Evolutionary conservation across 352 stramenopile species (phyloP).

Genomic region (Pythium aristosporum): DNA sequence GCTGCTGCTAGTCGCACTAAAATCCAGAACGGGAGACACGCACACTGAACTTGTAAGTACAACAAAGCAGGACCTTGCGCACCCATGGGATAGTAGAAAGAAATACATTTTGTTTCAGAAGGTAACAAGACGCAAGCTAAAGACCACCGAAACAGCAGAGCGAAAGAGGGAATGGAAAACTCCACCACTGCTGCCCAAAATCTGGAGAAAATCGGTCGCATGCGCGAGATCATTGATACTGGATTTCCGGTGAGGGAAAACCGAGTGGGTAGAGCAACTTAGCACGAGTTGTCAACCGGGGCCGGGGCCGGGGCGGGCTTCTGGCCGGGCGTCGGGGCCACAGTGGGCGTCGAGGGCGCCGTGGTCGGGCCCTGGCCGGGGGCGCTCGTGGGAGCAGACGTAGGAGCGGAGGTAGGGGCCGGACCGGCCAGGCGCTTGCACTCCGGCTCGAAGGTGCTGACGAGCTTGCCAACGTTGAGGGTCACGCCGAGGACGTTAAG

Average conservation of each 20-base stretch:
- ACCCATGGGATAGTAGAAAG: not conserved
- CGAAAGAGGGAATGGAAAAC: too few species aligned
- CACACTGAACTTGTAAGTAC: not conserved
- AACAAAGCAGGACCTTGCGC: not conserved
- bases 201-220: slow-evolving; percentile 3
- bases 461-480: slow-evolving; percentile 23
- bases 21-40: too few species aligned
- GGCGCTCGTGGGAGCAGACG: not conserved
- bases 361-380: not conserved
- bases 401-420: not conserved
- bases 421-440: slow-evolving; percentile 9
- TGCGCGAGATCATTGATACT: slow-evolving; percentile 5
- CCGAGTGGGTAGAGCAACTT: not conserved
- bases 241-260: not conserved
- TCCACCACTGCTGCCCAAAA: not conserved
- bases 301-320: not conserved
- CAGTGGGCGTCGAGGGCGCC: too few species aligned
- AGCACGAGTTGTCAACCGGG: slow-evolving; percentile 13
- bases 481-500: slow-evolving; percentile 14
- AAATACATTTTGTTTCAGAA: slow-evolving; percentile 6
- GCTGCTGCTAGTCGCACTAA: too few species aligned
- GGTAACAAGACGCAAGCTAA: slow-evolving; percentile 9
- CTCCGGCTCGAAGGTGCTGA: slow-evolving; percentile 10
- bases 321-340: not conserved
- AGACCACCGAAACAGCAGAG: too few species aligned